Evolutionary conservation across 2,329 filamentous ascomycete species (phyloP).

Genomic region (Akanthomyces uredinophilus): DNA sequence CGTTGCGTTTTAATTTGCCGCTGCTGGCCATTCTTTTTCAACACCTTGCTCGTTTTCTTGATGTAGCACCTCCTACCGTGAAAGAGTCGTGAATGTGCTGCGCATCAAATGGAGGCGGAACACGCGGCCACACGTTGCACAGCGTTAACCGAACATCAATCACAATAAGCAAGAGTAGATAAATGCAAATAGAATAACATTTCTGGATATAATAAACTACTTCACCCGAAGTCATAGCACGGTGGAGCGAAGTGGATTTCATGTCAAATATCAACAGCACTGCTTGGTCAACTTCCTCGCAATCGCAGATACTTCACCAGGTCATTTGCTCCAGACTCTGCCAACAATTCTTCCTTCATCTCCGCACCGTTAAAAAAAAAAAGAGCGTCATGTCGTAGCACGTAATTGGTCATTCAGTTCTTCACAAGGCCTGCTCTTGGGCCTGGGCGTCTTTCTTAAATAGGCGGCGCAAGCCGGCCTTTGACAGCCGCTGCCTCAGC

Average conservation of each 20-base stretch:
- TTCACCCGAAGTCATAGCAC: background rate
- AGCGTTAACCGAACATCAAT: background rate
- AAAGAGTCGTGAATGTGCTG: background rate
- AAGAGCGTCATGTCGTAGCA: background rate
- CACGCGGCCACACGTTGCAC: background rate
- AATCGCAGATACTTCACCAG: background rate
- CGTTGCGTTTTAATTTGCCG: background rate
- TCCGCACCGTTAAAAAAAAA: background rate
- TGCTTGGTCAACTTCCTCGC: background rate
- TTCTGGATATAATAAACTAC: slow-evolving; percentile 1
- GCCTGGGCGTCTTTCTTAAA: slow-evolving; percentile 27
- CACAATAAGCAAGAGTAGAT: background rate
- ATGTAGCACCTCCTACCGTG: background rate
- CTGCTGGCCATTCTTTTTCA: too few species aligned
- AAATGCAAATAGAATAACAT: background rate
- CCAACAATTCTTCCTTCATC: background rate
- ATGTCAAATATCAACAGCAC: background rate
- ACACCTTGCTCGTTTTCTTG: background rate
- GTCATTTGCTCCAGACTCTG: background rate
- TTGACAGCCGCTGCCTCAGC: slow-evolving; percentile 29
- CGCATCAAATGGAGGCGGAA: background rate
- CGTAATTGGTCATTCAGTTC: background rate
- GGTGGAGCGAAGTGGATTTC: background rate
- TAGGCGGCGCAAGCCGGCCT: slow-evolving; percentile 34
- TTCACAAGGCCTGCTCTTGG: slow-evolving; percentile 2